Percentiles rank a stretch among this genome's conserved stretches.
Conservation (phyloP, 2,329 filamentous ascomycete species). For the Scedosporium apiospermum region DNA sequence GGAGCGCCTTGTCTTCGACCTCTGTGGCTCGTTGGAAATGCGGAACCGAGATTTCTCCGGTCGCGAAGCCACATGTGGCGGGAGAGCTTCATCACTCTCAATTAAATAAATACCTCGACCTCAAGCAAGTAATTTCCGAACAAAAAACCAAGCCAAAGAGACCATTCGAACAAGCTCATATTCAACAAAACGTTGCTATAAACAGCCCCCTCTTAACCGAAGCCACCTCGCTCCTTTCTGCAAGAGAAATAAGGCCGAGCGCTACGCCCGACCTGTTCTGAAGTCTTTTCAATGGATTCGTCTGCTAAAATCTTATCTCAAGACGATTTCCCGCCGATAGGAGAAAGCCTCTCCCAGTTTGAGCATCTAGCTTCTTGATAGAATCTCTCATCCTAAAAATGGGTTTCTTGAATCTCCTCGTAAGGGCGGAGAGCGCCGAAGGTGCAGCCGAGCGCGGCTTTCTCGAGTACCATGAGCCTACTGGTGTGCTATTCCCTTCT, state of each 20-base stretch:
- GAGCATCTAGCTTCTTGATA: background rate
- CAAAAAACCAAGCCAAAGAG: no score
- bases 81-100: no score
- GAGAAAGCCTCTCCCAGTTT: background rate
- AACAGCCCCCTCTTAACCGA: no score
- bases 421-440: background rate
- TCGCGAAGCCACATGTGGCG: no score
- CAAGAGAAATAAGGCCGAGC: background rate
- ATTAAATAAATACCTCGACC: no score
- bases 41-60: no score
- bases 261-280: background rate
- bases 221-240: background rate
- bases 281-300: background rate
- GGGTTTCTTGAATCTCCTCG: background rate
- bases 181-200: no score
- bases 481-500: slow-evolving; percentile 17
- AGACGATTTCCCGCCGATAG: background rate
- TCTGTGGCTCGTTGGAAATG: no score
- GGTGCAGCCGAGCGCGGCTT: slow-evolving; percentile 15
- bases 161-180: no score
- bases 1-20: no score
- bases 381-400: background rate
- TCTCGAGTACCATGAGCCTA: slow-evolving; percentile 28
- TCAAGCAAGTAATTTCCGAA: no score
- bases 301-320: background rate